phyloP scores from a whole-genome alignment of 345 rosid species.

The Lumnitzera littorea region DNA sequence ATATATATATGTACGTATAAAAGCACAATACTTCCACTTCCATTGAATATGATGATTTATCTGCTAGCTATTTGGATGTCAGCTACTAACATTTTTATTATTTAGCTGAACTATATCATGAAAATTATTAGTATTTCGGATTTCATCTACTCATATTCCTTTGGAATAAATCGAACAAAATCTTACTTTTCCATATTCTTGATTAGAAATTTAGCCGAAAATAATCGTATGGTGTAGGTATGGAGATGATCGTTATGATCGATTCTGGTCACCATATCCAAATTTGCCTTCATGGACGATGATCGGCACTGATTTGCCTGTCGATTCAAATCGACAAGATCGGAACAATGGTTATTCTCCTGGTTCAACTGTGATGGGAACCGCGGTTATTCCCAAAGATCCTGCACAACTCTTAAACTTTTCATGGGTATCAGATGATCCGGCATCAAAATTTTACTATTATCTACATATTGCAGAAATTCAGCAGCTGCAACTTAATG shows the following conservation, averaged over 20 bases:
- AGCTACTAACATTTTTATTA: too few relatives aligned
- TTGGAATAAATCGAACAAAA: too few relatives aligned
- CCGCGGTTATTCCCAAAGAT: slow-evolving; percentile 15
- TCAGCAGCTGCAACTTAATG: not conserved
- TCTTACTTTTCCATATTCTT: not conserved
- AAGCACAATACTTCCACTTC: too few relatives aligned
- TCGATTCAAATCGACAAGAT: too few relatives aligned
- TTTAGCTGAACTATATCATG: too few relatives aligned
- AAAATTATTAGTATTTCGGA: too few relatives aligned
- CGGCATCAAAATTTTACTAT: slow-evolving; percentile 11
- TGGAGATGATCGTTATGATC: not conserved
- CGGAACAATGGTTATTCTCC: too few relatives aligned
- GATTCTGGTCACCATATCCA: not conserved
- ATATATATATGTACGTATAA: too few relatives aligned
- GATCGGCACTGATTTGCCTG: not conserved
- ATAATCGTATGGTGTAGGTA: not conserved
- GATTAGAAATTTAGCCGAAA: slow-evolving; percentile 16
- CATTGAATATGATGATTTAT: too few relatives aligned
- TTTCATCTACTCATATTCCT: too few relatives aligned
- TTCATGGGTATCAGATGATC: slow-evolving; percentile 11
- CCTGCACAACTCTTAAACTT: slow-evolving; percentile 2
- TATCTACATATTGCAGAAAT: slow-evolving; percentile 31
- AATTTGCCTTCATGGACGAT: too few relatives aligned
- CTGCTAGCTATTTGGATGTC: too few relatives aligned
- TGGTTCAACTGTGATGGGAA: slow-evolving; percentile 18